Base-by-base conservation (phyloP, 192 early-diverging fungal genomes). In the Chytriomyces confervae region DNA sequence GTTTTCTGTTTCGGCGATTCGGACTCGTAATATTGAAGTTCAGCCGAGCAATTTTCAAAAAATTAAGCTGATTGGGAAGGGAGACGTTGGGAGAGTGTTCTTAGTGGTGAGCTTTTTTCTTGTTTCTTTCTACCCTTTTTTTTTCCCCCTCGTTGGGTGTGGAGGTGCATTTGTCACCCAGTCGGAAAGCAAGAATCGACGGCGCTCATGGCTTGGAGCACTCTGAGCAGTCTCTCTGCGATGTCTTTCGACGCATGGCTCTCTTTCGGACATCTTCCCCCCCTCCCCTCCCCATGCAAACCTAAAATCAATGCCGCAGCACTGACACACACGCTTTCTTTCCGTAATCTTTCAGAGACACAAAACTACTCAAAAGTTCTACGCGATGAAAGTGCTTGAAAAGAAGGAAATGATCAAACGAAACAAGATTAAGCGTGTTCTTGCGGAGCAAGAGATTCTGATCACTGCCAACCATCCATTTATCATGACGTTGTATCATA, bases 391-490 rank as follows among this genome's bases (percentile, higher is more conserved):
- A 89, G 94, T 96, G 0, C 81, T 96, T 72, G 93, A 93, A 29
- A 99, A 99, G 86, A 85, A 89, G 64, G 98, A 98, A 82, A 99
- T 99, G 97, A 92, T 99, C 70, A 96, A 95, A 74, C 91, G 97
- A 50, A 96, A 98, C 86, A 99, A 99, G 86, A 94, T 99, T 80
- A 97, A 98, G 79, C 91, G 97, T 29, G 97, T 97, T 43, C 86
- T 99, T 62, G 95, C 97, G 6, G 97, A 98, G 82, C 97, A 99
- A 80, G 95, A 95, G 79, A 95, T 95, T 79, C 80, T 96, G 76
- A 82, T 94, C 27, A 93, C 91, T 10, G 87, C 92, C 20, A 94
- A 96, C 85, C 93, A 94, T 72, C 95, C 95, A 2, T 96, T 96
- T 81, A 94, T 96, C 77, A 91, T 95, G n/a, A 91, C 94, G 6